phyloP scores from a whole-genome alignment of 73 alveolate genomes.

The Paramecium pentaurelia region DNA sequence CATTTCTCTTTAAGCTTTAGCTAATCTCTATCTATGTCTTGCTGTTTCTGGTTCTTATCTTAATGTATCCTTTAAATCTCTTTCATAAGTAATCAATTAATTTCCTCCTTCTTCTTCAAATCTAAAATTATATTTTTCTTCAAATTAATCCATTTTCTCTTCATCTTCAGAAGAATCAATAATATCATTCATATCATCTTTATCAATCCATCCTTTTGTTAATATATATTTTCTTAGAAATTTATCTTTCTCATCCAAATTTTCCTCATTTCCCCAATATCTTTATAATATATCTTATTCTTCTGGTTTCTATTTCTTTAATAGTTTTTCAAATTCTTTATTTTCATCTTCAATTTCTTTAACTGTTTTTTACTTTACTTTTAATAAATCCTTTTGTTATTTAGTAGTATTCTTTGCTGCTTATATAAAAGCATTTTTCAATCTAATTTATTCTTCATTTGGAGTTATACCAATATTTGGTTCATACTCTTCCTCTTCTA shows the following conservation, averaged over 20 bases:
- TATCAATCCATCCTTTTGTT: conserved; percentile 63
- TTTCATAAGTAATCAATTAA: conserved; percentile 48
- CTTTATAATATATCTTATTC: conserved; percentile 36
- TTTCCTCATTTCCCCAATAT: conserved; percentile 49
- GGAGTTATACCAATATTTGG: conserved; percentile 39
- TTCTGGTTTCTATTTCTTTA: conserved; percentile 14
- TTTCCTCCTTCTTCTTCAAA: conserved; percentile 56
- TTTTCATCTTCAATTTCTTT: conserved; percentile 54
- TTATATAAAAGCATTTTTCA: conserved; percentile 44
- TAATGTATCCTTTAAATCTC: conserved; percentile 34
- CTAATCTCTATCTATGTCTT: conserved; percentile 41
- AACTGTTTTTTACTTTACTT: neutral
- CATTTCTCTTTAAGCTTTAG: conserved; percentile 34
- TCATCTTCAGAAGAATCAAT: conserved; percentile 51
- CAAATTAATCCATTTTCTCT: conserved; percentile 53
- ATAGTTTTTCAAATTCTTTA: conserved; percentile 45
- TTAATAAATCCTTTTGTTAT: conserved; percentile 26
- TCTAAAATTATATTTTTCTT: conserved; percentile 57
- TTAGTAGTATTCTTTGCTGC: conserved; percentile 33
- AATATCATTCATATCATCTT: conserved; percentile 45
- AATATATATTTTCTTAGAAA: conserved; percentile 58
- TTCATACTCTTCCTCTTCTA: conserved; percentile 27
- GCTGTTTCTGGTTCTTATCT: conserved; percentile 46
- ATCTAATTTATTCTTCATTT: conserved; percentile 33
- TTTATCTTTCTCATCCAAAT: conserved; percentile 56